A percentile compares a stretch with the other conserved stretches of the same genome.
phyloP scores from a whole-genome alignment of 768 basidiomycete species.

The Serendipita sp. region DNA sequence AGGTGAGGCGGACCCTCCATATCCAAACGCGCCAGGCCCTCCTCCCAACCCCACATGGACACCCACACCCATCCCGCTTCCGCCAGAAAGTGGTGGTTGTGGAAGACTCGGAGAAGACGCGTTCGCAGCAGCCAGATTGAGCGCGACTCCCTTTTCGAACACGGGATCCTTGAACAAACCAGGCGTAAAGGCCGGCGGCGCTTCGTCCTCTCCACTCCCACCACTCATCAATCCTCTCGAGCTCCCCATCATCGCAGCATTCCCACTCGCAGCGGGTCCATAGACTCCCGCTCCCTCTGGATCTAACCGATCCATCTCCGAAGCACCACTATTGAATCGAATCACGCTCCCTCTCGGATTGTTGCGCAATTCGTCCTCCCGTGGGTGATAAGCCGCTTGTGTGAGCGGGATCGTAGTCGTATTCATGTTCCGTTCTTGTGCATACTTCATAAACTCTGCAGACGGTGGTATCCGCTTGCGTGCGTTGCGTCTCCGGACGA shows the following conservation, averaged over 20 bases:
- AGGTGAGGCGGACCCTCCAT: not conserved
- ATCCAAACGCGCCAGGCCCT: not conserved
- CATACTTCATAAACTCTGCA: constrained; percentile 3
- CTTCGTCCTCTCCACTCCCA: not conserved
- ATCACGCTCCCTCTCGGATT: not conserved
- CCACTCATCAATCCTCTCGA: not conserved
- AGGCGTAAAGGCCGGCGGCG: not conserved
- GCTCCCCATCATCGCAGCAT: not conserved
- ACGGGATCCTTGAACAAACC: constrained; percentile 4
- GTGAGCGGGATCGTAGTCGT: not conserved
- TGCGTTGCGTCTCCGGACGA: not conserved
- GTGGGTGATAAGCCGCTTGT: not conserved
- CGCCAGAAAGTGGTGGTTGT: not conserved
- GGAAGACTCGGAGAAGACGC: not conserved
- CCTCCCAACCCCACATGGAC: not conserved
- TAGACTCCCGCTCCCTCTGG: not conserved
- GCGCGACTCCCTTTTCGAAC: constrained; percentile 3
- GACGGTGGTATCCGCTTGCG: not conserved
- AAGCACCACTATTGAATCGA: not conserved
- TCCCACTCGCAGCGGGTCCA: too few species aligned
- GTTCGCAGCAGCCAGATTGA: not conserved
- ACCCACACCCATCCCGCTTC: not conserved
- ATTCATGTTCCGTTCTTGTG: not conserved
- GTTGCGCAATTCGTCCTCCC: not conserved
- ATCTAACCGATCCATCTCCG: not conserved